Evolutionary conservation across 2,329 filamentous ascomycete species (phyloP).

Genomic region (Cyclaneusma minus): DNA sequence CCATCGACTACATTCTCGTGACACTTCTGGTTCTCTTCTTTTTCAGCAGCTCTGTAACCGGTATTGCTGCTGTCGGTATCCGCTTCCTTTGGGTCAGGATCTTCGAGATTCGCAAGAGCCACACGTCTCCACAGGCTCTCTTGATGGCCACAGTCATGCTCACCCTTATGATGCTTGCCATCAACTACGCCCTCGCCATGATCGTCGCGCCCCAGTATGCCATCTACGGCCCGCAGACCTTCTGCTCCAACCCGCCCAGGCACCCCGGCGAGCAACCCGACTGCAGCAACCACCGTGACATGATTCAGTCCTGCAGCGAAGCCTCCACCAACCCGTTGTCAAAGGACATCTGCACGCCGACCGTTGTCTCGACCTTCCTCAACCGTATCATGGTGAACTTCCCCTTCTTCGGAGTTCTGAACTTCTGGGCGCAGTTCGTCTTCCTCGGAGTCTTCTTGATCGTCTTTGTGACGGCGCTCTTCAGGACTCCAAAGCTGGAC

Average conservation of each 20-base stretch:
- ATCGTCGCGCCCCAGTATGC: slow-evolving; percentile 92
- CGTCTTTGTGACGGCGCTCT: slow-evolving; percentile 62
- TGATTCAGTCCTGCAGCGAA: slow-evolving; percentile 74
- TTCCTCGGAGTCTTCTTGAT: slow-evolving; percentile 76
- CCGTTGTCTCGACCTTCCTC: slow-evolving; percentile 79
- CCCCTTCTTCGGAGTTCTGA: slow-evolving; percentile 83
- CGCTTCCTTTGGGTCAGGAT: slow-evolving; percentile 91
- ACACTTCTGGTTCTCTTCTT: slow-evolving; percentile 71
- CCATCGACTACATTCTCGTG: slow-evolving; percentile 84
- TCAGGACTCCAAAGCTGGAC: slow-evolving; percentile 66
- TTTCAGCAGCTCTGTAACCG: slow-evolving; percentile 76
- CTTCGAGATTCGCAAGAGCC: slow-evolving; percentile 78
- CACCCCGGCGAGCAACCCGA: slow-evolving; percentile 53
- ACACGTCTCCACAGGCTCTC: slow-evolving; percentile 82
- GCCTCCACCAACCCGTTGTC: slow-evolving; percentile 54
- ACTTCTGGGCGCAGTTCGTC: slow-evolving; percentile 92
- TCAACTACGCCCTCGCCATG: slow-evolving; percentile 89
- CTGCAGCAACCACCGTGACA: slow-evolving; percentile 54
- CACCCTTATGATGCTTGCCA: slow-evolving; percentile 73
- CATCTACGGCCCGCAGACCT: slow-evolving; percentile 86
- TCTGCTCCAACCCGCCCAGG: slow-evolving; percentile 59
- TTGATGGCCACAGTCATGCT: slow-evolving; percentile 84
- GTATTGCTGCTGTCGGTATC: slow-evolving; percentile 76
- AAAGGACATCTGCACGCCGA: slow-evolving; percentile 74
- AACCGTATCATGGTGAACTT: slow-evolving; percentile 89